Percentiles rank a stretch among this genome's conserved stretches.
phyloP scores from a whole-genome alignment of 169 alveolate species.

The Plasmodium gaboni region DNA sequence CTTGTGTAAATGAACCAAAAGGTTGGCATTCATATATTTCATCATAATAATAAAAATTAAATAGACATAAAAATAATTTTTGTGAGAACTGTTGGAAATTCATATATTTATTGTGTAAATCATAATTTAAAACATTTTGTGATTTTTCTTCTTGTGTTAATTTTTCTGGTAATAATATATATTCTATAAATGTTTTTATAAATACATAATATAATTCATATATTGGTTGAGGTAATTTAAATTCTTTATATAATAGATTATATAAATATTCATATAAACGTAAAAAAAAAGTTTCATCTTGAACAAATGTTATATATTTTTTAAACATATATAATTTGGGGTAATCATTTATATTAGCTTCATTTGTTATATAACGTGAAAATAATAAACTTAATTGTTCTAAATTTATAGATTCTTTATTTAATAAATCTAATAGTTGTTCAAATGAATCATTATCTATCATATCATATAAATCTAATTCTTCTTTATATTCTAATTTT shows the following conservation, averaged over 20 bases:
- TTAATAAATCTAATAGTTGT: not conserved
- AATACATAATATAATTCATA: slow-evolving; percentile 12
- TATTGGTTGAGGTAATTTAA: slow-evolving; percentile 6
- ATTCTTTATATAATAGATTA: not conserved
- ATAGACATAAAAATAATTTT: slow-evolving; percentile 17
- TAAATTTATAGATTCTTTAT: slow-evolving; percentile 16
- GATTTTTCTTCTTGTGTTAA: slow-evolving; percentile 6
- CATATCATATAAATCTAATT: slow-evolving; percentile 8
- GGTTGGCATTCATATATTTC: slow-evolving; percentile 6
- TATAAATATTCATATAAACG: slow-evolving; percentile 26
- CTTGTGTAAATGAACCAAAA: slow-evolving; percentile 21
- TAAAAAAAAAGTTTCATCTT: not conserved
- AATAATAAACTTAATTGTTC: slow-evolving; percentile 4
- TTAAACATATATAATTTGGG: slow-evolving; percentile 22
- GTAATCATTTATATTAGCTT: not conserved
- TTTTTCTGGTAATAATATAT: not conserved
- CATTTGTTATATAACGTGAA: slow-evolving; percentile 2
- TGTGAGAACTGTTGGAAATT: not conserved
- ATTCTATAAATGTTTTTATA: slow-evolving; percentile 12
- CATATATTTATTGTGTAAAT: slow-evolving; percentile 13
- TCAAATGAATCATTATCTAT: slow-evolving; percentile 23
- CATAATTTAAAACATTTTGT: not conserved
- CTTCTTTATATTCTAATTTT: not conserved
- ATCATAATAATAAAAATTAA: slow-evolving; percentile 24
- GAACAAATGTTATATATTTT: not conserved